Conservation (phyloP, 2,329 filamentous ascomycete genomes). For the Dactylellina leptospora region DNA sequence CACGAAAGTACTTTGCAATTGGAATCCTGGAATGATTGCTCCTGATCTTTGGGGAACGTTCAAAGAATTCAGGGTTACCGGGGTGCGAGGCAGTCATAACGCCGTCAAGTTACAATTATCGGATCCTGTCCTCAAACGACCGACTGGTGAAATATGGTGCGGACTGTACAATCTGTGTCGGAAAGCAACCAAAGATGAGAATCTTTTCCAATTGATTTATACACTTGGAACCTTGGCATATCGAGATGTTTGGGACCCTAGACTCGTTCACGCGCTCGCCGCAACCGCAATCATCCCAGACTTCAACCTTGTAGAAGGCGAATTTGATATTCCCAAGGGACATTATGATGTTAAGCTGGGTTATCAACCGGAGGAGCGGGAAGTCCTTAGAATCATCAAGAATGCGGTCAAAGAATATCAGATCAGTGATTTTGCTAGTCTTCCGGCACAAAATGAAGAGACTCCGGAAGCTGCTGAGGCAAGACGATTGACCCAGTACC, state of each 20-base stretch:
- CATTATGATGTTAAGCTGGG: conserved; percentile 21
- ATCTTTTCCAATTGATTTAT: conserved; percentile 28
- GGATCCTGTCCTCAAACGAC: conserved; percentile 25
- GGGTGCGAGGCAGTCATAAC: conserved; percentile 21
- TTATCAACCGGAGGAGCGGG: neutral
- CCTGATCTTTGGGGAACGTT: conserved; percentile 32
- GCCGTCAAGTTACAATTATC: conserved; percentile 23
- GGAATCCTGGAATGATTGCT: conserved; percentile 38
- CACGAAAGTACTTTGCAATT: conserved; percentile 3
- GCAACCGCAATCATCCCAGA: conserved; percentile 19
- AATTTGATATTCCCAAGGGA: conserved; percentile 8
- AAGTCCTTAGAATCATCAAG: conserved; percentile 14
- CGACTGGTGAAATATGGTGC: conserved; percentile 46
- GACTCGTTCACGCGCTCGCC: conserved; percentile 27
- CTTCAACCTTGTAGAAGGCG: conserved; percentile 6
- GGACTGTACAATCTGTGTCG: conserved; percentile 25
- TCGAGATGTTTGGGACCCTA: conserved; percentile 25
- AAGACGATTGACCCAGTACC: conserved; percentile 11
- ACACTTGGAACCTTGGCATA: conserved; percentile 18
- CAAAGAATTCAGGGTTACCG: conserved; percentile 1
- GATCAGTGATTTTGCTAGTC: neutral
- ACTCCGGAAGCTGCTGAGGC: neutral
- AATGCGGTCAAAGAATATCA: neutral
- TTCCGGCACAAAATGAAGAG: conserved; percentile 1
- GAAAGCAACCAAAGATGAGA: neutral